Conservation (phyloP, 169 alveolate genomes). For the Eimeria necatrix region DNA sequence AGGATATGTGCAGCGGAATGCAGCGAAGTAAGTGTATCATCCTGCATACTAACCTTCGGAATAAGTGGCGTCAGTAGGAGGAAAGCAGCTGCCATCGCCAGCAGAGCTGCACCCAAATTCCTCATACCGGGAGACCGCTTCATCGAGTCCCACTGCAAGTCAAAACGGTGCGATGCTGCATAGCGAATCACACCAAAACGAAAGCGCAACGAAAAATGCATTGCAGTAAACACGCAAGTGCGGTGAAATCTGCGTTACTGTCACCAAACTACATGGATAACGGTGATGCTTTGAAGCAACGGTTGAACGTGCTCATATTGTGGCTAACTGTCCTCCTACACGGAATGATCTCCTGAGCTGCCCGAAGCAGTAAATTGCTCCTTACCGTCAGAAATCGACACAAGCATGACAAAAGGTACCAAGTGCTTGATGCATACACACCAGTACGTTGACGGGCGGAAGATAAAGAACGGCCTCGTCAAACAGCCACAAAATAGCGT, state of each 20-base stretch:
- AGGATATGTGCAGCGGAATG: too few species aligned
- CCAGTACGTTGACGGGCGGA: conserved; percentile 69
- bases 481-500: conserved; percentile 53
- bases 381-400: conserved; percentile 65
- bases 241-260: too few species aligned
- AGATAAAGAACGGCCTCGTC: conserved; percentile 59
- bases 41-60: conserved; percentile 1
- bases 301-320: too few species aligned
- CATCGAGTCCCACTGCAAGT: conserved; percentile 51
- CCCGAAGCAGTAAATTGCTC: not conserved
- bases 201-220: too few species aligned
- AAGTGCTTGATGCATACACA: conserved; percentile 71
- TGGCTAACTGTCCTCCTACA: too few species aligned
- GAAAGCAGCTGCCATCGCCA: conserved; percentile 35
- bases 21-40: too few species aligned
- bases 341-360: not conserved
- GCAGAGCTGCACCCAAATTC: conserved; percentile 55
- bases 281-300: too few species aligned
- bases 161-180: conserved; percentile 58
- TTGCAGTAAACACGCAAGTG: too few species aligned
- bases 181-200: not conserved
- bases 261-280: too few species aligned
- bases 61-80: conserved; percentile 27
- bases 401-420: conserved; percentile 71
- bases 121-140: conserved; percentile 66